Evolutionary conservation across 331 rosid genomes (phyloP), one percentile per base, ranked within the genome.

Genomic region (Phaseolus coccineus): DNA sequence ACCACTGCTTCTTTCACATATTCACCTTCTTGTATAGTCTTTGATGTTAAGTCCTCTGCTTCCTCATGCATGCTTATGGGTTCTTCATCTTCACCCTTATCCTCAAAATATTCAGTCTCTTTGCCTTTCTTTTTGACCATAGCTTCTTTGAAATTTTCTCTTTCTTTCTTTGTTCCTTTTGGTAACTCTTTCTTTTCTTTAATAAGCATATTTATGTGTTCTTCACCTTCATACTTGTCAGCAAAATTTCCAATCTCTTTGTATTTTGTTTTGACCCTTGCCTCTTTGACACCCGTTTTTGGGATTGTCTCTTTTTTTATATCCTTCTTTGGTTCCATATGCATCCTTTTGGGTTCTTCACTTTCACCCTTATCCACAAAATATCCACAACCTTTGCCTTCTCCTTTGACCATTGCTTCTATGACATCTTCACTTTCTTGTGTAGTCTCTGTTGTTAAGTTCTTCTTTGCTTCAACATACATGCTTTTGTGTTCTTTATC

Each of bases 391-490:
- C 57, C 81, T 16, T 57, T 48, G 4, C 47, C 42, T 59, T 30
- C 78, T 27, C 51, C 22, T 19, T 19, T 19, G 22, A 19, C 22
- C 22, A 19, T 19, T 19, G 22, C 22, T 19, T 19, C 22, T 19
- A 19, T 76, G 9, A 61, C 78, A 15, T 28, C 14, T 19, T 19
- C 22, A 4, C 39, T 35, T 69, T 69, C 78, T 53, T 77, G 13
- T 53, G 62, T 19, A 3, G 47, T 62, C 44, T 55, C 73, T 69
- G 19, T n/a, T n/a, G 39, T 50, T 8, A 1, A 3, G 4, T 53
- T 55, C 5, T 76, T 59, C 27, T 58, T 81, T 58, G 30, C 67
- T 75, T 81, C 56, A 31, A 16, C 55, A 25, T 37, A 50, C 81
- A 46, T 25, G 64, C 0, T 31, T 76, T 25, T 50, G 4, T 15